Conservation (phyloP, 176 grass and related monocot species). For the Canna indica region DNA sequence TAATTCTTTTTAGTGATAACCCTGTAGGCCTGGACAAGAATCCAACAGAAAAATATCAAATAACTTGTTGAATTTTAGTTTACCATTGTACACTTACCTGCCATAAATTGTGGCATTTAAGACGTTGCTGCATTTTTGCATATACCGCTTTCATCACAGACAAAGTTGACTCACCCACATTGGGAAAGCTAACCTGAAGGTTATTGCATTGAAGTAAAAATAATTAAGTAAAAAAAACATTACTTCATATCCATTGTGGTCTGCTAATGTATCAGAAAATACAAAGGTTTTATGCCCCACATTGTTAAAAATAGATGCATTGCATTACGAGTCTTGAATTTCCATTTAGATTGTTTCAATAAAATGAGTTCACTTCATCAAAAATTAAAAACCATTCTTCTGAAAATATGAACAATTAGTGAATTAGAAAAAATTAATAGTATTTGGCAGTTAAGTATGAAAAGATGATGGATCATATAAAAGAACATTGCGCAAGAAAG, state of each 20-base stretch:
- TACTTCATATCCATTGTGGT: neutral
- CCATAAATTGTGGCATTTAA: conserved; percentile 74
- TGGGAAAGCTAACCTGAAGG: conserved; percentile 75
- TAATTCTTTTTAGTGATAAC: too few species aligned
- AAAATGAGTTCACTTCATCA: too few species aligned
- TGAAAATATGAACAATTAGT: too few species aligned
- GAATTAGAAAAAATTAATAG: neutral
- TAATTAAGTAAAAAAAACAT: too few species aligned
- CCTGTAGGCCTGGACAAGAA: too few species aligned
- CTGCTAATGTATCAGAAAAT: neutral
- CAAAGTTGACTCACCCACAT: conserved; percentile 52
- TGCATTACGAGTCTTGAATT: neutral
- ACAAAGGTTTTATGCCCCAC: neutral
- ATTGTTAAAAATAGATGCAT: neutral
- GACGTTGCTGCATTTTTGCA: conserved; percentile 35
- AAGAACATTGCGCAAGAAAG: neutral
- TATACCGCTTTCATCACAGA: conserved; percentile 55
- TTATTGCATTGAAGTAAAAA: neutral
- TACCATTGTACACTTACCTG: conserved; percentile 44
- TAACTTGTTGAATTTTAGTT: neutral
- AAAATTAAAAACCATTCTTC: too few species aligned
- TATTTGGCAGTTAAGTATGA: neutral
- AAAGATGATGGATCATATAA: too few species aligned
- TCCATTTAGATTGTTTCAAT: too few species aligned
- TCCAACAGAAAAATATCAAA: neutral